These are phyloP conservation scores for Auricularia sp. DNA, from an alignment of 768 basidiomycete species.

Conservation along the genomic window DNA sequence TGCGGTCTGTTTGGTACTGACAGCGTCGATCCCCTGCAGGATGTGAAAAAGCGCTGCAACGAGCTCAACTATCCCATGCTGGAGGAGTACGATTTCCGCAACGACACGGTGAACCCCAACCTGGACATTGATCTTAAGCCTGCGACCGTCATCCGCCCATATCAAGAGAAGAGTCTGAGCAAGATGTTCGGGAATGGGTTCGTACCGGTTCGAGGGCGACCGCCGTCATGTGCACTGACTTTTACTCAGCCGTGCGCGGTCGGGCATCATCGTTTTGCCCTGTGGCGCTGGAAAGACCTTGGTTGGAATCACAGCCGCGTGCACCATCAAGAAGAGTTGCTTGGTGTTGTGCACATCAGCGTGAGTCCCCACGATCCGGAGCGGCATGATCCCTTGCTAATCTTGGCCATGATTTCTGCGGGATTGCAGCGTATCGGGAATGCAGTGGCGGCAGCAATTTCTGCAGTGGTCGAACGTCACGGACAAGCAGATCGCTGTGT, in stretches of 20 bases:
- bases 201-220: constrained; percentile 11
- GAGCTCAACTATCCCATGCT: constrained; percentile 97
- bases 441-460: constrained; percentile 99
- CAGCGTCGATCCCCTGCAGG: constrained; percentile 34
- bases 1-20: constrained; percentile 4
- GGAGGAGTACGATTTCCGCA: constrained; percentile 98
- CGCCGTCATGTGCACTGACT: not conserved
- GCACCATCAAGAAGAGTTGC: constrained; percentile 98
- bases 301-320: constrained; percentile 98
- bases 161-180: constrained; percentile 95
- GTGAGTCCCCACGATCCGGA: constrained; percentile 38
- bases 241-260: constrained; percentile 76
- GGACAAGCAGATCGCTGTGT: constrained; percentile 91
- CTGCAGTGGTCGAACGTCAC: constrained; percentile 98
- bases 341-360: constrained; percentile 95
- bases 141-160: constrained; percentile 92
- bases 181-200: constrained; percentile 99
- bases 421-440: constrained; percentile 38
- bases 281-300: constrained; percentile 98
- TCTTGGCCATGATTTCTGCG: not conserved
- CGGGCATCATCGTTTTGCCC: constrained; percentile 95
- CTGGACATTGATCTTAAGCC: constrained; percentile 98
- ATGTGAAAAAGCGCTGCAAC: constrained; percentile 93
- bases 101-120: constrained; percentile 92
- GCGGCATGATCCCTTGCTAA: not conserved